phyloP scores from a whole-genome alignment of 2,329 filamentous ascomycete species.

The Lecanoromycetidae sp. region DNA sequence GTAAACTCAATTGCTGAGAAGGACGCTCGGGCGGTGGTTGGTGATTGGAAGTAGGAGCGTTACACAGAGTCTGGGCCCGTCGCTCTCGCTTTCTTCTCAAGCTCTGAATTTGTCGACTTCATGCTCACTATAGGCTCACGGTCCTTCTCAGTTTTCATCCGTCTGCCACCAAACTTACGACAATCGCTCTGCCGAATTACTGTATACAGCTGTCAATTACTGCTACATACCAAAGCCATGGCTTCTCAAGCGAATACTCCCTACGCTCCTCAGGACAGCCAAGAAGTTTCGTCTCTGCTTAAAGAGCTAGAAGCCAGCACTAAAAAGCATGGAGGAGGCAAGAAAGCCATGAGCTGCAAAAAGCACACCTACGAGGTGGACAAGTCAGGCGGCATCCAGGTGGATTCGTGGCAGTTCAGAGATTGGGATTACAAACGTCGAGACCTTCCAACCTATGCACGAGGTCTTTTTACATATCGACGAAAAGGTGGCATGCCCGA shows the following conservation, averaged over 20 bases:
- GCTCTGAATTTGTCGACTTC: too few species aligned
- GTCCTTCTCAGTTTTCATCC: not conserved
- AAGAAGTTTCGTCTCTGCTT: conserved; percentile 56
- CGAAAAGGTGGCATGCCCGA: conserved; percentile 54
- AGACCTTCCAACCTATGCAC: conserved; percentile 79
- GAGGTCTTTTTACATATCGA: conserved; percentile 81
- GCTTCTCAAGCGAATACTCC: conserved; percentile 35
- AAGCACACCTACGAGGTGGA: conserved; percentile 65
- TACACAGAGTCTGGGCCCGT: too few species aligned
- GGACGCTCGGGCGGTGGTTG: too few species aligned
- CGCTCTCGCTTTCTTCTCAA: too few species aligned
- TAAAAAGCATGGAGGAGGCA: conserved; percentile 38
- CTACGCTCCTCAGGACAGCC: conserved; percentile 55
- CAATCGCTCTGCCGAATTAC: not conserved
- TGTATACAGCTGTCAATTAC: not conserved
- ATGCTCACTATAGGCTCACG: not conserved
- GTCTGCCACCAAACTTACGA: not conserved
- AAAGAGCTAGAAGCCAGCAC: conserved; percentile 47
- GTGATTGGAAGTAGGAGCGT: too few species aligned
- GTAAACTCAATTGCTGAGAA: too few species aligned
- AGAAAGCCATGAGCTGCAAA: conserved; percentile 58
- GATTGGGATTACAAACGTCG: conserved; percentile 92
- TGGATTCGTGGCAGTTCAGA: conserved; percentile 70
- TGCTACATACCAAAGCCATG: conserved; percentile 1
- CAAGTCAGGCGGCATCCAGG: conserved; percentile 43